Conservation (phyloP, 331 rosid species). For the Dryas integrifolia region DNA sequence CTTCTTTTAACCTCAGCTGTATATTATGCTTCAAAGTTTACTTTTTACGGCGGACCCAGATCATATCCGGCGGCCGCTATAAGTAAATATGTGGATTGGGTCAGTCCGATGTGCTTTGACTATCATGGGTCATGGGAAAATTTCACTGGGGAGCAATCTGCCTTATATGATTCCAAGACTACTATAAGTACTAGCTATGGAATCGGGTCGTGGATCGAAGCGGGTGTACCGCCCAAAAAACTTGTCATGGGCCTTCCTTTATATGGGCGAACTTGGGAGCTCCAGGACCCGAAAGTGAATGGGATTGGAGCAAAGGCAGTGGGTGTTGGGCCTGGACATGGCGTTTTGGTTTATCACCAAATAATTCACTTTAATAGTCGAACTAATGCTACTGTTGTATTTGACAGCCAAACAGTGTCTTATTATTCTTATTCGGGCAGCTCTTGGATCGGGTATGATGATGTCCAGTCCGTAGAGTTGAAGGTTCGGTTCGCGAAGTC, state of each 20-base stretch:
- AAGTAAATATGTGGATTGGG: slow-evolving; percentile 52
- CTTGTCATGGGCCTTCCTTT: slow-evolving; percentile 70
- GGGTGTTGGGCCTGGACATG: slow-evolving; percentile 54
- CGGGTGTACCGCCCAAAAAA: slow-evolving; percentile 48
- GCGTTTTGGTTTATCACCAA: slow-evolving; percentile 42
- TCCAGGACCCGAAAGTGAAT: slow-evolving; percentile 38
- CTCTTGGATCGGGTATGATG: slow-evolving; percentile 78
- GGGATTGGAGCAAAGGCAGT: slow-evolving; percentile 47
- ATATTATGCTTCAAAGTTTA: slow-evolving; percentile 46
- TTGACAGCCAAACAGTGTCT: slow-evolving; percentile 45
- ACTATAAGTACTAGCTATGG: slow-evolving; percentile 52
- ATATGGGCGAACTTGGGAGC: slow-evolving; percentile 67
- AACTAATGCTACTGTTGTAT: slow-evolving; percentile 39
- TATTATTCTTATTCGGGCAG: slow-evolving; percentile 50
- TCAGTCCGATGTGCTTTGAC: slow-evolving; percentile 75
- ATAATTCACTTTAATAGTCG: slow-evolving; percentile 41
- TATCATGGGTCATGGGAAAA: slow-evolving; percentile 68
- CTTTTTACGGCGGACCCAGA: slow-evolving; percentile 28
- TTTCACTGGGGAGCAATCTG: slow-evolving; percentile 48
- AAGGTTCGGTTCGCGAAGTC: slow-evolving; percentile 53
- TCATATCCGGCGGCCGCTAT: slow-evolving; percentile 55
- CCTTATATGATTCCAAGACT: slow-evolving; percentile 45
- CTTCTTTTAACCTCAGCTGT: slow-evolving; percentile 61
- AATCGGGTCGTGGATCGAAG: slow-evolving; percentile 58
- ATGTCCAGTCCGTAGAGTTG: slow-evolving; percentile 37